phyloP scores from a whole-genome alignment of 805 yeast species.

The Candida vartiovaarae region DNA sequence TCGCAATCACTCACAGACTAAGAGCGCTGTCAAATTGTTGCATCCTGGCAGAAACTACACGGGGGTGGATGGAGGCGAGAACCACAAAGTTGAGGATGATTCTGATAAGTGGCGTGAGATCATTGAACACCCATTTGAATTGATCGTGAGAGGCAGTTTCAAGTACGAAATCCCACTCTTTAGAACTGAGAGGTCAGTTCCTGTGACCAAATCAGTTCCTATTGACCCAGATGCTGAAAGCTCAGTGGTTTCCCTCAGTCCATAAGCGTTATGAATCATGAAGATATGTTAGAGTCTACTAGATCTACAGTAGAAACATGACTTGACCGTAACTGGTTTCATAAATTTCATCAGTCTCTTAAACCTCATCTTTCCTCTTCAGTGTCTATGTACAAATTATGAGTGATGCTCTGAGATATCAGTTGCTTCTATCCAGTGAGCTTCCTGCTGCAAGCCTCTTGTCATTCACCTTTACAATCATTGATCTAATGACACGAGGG shows the following conservation, averaged over 20 bases:
- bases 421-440: slow-evolving; percentile 39
- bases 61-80: slow-evolving; percentile 19
- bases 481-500: slow-evolving; percentile 83
- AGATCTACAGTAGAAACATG: too few relatives aligned
- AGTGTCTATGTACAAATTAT: neutral
- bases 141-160: slow-evolving; percentile 76
- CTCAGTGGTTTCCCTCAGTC: too few relatives aligned
- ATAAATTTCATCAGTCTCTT: too few relatives aligned
- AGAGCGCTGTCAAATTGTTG: slow-evolving; percentile 62
- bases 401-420: neutral
- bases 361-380: neutral
- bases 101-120: slow-evolving; percentile 64
- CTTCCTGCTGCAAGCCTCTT: slow-evolving; percentile 48
- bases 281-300: too few relatives aligned
- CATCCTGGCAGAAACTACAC: slow-evolving; percentile 54
- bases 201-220: slow-evolving; percentile 49
- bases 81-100: slow-evolving; percentile 26
- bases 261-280: too few relatives aligned
- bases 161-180: slow-evolving; percentile 69
- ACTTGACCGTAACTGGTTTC: too few relatives aligned
- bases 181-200: slow-evolving; percentile 44
- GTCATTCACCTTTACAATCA: slow-evolving; percentile 55
- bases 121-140: slow-evolving; percentile 74
- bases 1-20: slow-evolving; percentile 48
- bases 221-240: slow-evolving; percentile 42